Conservation (phyloP, 306 rosid species). For the Cucumis cinereus region DNA sequence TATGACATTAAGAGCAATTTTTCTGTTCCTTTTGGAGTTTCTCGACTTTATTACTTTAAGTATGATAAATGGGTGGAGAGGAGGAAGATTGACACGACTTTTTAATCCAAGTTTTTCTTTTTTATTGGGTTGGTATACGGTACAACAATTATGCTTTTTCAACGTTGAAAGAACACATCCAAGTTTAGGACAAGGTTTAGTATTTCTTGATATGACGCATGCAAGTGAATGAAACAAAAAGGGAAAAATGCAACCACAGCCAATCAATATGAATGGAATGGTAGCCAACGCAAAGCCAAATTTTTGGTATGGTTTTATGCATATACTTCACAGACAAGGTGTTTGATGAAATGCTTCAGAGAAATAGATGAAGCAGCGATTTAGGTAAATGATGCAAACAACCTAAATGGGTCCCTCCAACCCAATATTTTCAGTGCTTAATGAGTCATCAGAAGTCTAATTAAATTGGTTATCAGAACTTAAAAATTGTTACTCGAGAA, state of each 20-base stretch:
- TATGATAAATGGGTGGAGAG: constrained; percentile 1
- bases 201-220: neutral
- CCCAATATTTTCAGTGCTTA: constrained; percentile 8
- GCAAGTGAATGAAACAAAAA: constrained; percentile 4
- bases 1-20: neutral
- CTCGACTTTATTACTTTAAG: neutral
- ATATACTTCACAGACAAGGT: neutral
- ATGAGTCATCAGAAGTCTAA: constrained; percentile 9
- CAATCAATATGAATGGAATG: neutral
- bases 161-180: neutral
- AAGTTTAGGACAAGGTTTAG: neutral
- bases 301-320: neutral
- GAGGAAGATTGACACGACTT: neutral
- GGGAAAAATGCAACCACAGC: neutral
- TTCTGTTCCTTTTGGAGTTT: constrained; percentile 1
- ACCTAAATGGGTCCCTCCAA: constrained; percentile 9
- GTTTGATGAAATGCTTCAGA: constrained; percentile 5
- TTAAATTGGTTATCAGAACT: constrained; percentile 5
- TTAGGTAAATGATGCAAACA: constrained; percentile 7
- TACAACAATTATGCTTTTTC: neutral
- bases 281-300: neutral
- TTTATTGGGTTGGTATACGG: constrained; percentile 5
- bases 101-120: neutral
- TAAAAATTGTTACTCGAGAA: neutral
- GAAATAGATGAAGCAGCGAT: neutral